Base-by-base conservation (phyloP, 1,139 yeast species). In the Saccharomycopsis hybrid region DNA sequence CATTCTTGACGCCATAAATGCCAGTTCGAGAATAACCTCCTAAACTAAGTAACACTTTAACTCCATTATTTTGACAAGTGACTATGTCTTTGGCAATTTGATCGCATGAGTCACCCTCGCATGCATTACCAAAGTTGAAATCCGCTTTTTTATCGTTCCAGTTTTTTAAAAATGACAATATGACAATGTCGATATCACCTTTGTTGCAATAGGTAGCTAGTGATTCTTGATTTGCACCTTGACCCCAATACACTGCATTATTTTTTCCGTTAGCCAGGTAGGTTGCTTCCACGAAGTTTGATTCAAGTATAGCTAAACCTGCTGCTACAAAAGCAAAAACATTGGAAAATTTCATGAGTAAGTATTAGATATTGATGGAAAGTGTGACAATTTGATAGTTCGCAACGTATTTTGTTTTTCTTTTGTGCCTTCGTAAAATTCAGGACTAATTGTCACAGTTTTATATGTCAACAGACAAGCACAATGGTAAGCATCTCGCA, bases 221-320 rank as follows among this genome's bases (percentile, higher is more conserved):
- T 18, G 76, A 64, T 54, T 77, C 71, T 64, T 89, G 96, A n/a
- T 51, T 51, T 24, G 94, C 80, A 60, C 82, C 80, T 67, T 89
- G 97, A 44, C 97, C 97, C 96, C 96, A 89, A 67, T 88, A 88
- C 13, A 86, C 76, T 31, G 83, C 96, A 46, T 87, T 80, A 58
- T 85, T 85, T 46, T 76, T 66, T 48, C 77, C 71, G 36, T 77
- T 65, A 29, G 66, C 53, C 13, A 73, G 66, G 56, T 74, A 71
- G 55, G 77, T 76, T 24, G 76, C 74, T 7, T 35, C 9, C 11
- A 13, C 13, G 25, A n/a, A n/a, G n/a, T n/a, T n/a, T n/a, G n/a
- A n/a, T n/a, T n/a, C n/a, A n/a, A n/a, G n/a, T n/a, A n/a, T n/a
- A n/a, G n/a, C n/a, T n/a, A n/a, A n/a, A n/a, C n/a, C n/a, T n/a